Evolutionary conservation across 495 filamentous ascomycete species (phyloP).

Genomic region (Aspergillus nanangensis): DNA sequence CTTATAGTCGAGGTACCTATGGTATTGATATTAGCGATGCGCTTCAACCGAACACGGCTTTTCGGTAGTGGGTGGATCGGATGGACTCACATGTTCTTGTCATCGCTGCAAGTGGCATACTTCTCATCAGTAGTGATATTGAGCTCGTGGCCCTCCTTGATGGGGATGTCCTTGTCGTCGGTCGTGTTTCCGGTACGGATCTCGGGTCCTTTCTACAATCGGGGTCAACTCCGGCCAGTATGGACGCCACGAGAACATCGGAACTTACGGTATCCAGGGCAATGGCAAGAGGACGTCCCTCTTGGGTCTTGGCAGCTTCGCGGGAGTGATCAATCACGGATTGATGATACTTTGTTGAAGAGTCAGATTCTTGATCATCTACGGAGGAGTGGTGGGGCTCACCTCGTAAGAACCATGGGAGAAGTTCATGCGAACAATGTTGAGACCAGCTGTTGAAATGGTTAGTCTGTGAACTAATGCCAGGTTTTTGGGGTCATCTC

Average conservation of each 20-base stretch:
- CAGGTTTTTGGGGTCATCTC: not conserved
- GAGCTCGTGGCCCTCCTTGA: conserved; percentile 72
- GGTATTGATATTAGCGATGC: too few species aligned
- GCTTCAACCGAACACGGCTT: too few species aligned
- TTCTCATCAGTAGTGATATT: conserved; percentile 98
- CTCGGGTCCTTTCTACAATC: conserved; percentile 84
- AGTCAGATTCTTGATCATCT: not conserved
- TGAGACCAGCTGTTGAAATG: conserved; percentile 66
- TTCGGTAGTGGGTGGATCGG: too few species aligned
- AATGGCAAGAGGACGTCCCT: conserved; percentile 89
- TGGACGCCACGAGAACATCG: not conserved
- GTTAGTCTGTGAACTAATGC: conserved; percentile 13
- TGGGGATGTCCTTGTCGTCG: conserved; percentile 80
- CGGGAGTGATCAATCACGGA: conserved; percentile 94
- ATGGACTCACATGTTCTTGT: conserved; percentile 89
- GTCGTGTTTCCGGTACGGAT: conserved; percentile 94
- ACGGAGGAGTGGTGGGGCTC: conserved; percentile 20
- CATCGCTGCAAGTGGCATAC: conserved; percentile 77
- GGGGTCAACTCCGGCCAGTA: conserved; percentile 3
- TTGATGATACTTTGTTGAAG: conserved; percentile 65
- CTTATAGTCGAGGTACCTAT: conserved; percentile 97
- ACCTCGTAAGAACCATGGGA: conserved; percentile 94
- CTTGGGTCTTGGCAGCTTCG: conserved; percentile 67
- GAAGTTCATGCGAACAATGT: conserved; percentile 99
- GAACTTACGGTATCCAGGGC: conserved; percentile 82